Percentiles rank a stretch among this genome's conserved stretches.
These are phyloP conservation scores for Ochetophila trinervis DNA, from an alignment of 306 rosid species.

Conservation along the genomic window DNA sequence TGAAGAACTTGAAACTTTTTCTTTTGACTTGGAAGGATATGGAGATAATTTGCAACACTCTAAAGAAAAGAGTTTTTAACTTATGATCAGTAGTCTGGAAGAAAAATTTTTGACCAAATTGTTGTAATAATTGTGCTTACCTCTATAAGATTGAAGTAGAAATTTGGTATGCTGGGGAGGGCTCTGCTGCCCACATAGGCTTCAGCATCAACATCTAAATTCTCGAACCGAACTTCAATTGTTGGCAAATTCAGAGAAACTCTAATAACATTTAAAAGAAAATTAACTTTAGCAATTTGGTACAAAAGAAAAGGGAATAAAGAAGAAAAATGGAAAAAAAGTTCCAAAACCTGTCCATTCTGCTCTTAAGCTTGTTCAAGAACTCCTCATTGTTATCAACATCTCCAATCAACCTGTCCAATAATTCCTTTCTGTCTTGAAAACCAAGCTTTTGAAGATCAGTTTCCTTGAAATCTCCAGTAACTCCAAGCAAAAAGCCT, in stretches of 20 bases:
- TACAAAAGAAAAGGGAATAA: not conserved
- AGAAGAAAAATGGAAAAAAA: not conserved
- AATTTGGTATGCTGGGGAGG: not conserved
- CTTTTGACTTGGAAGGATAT: slow-evolving; percentile 4
- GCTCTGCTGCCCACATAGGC: slow-evolving; percentile 4
- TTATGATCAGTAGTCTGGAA: not conserved
- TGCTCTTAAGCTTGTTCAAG: slow-evolving; percentile 5
- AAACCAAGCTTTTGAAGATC: not conserved
- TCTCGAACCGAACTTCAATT: slow-evolving; percentile 8
- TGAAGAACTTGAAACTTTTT: not conserved
- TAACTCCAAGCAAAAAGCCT: not conserved
- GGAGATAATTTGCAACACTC: not conserved
- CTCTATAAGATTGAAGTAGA: not conserved
- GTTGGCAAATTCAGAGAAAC: slow-evolving; percentile 9
- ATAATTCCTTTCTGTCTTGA: not conserved
- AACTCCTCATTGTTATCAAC: not conserved
- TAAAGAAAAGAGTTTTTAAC: not conserved
- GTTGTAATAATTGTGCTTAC: not conserved
- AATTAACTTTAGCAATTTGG: not conserved
- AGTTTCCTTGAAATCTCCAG: not conserved
- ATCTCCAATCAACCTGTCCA: not conserved
- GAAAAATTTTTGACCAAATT: not conserved
- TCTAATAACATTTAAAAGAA: not conserved
- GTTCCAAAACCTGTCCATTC: not conserved
- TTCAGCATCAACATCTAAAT: slow-evolving; percentile 5